Evolutionary conservation across 768 basidiomycete species (phyloP), one percentile per base, ranked within the genome.

Genomic region (Boletus insuetus): DNA sequence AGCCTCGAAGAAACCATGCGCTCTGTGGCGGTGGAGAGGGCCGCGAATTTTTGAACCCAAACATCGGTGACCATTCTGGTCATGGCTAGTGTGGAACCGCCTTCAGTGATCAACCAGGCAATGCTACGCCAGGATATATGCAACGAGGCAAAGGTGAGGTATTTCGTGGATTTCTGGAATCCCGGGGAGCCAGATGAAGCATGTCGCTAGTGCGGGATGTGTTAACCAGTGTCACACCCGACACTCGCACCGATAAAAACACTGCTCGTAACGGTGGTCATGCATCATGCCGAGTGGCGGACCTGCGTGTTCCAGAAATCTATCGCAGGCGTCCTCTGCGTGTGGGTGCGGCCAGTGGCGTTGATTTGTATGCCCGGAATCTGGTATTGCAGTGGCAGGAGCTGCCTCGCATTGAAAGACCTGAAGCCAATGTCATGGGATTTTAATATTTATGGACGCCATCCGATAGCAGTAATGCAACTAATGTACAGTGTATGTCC

Each of bases 1-100:
- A 40, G 59, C 69, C 69, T 72, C 64, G 60, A 70, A 70, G 66
- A 13, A 51, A 44, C 59, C 66, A 65, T 40, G 46, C 54, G 55
- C 45, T 26, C 37, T 45, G 58, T 60, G 69, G 69, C 71, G 31
- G 58, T 73, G 65, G 3, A 19, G 35, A 6, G 16, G 24, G 38
- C 31, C 34, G 24, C 24, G 38, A 46, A 35, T 38, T 22, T 49
- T 43, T 14, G 32, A 48, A 17, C 29, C 20, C 44, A 45, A 48
- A 29, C 43, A 57, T 58, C 60, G 56, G 52, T 24, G 40, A 48
- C 42, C 34, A 16, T 42, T 38, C 16, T 39, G 46, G 42, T 54
- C 20, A 63, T 54, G 4, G 17, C n/a, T 39, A 43, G 50, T 31
- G 32, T 38, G 38, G 56, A 51, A 57, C 51, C 46, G 55, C 64